phyloP scores from a whole-genome alignment of 352 stramenopile species.

The Globisporangium spinosum region DNA sequence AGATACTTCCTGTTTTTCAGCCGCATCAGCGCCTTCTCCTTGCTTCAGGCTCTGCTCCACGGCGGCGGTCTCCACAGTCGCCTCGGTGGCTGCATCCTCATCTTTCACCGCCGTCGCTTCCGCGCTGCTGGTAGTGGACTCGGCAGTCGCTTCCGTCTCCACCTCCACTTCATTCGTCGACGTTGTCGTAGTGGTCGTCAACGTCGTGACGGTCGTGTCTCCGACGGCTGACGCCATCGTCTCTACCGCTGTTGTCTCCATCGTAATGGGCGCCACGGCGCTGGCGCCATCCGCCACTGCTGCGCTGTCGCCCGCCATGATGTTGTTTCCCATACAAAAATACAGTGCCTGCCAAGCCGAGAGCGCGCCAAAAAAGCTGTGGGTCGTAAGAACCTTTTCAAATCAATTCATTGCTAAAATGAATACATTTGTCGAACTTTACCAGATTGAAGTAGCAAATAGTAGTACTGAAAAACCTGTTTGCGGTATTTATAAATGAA shows the following conservation, averaged over 20 bases:
- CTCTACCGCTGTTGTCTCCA: background rate
- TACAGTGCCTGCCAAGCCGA: background rate
- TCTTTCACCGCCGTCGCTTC: background rate
- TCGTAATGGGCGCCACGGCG: background rate
- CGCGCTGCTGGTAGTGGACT: background rate
- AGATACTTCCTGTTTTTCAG: background rate
- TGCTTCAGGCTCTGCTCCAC: background rate
- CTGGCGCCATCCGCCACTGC: background rate
- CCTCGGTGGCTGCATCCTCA: background rate
- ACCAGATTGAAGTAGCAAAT: background rate
- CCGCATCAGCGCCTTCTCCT: background rate
- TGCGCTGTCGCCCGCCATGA: background rate
- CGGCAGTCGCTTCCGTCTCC: background rate
- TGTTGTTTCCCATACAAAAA: constrained; percentile 13
- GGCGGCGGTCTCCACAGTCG: background rate
- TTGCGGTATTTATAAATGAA: background rate
- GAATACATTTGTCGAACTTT: background rate
- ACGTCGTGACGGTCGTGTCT: background rate
- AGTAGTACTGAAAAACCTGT: background rate
- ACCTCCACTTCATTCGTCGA: background rate
- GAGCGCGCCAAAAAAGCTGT: constrained; percentile 4
- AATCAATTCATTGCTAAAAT: background rate
- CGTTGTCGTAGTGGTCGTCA: background rate
- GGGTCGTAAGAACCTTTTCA: background rate
- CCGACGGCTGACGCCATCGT: background rate